Evolutionary conservation across 2,329 filamentous ascomycete genomes (phyloP), one percentile per base, ranked within the genome.

Genomic region (Curvularia sp.): DNA sequence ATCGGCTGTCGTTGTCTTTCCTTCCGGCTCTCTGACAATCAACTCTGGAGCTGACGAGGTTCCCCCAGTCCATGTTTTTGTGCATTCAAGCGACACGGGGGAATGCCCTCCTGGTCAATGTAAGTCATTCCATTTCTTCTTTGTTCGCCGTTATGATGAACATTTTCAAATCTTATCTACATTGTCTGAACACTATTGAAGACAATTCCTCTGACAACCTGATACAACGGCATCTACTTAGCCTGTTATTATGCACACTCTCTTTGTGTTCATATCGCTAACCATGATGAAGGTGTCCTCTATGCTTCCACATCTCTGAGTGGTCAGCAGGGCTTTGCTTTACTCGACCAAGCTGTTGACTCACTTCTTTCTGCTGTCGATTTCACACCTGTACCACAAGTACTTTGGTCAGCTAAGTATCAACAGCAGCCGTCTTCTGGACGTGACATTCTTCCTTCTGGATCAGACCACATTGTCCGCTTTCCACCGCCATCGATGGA

Each of bases 131-230:
- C 62, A 42, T 58, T 60, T 60, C 60, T 60, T 41, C 53, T 39
- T 39, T 43, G 26, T 35, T 47, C 59, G 60, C 56, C 83, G 85
- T 83, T 75, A 90, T 93, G 94, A 97, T 98, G 93, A 97, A 84
- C 79, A 79, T 54, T 80, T 83, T 79, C 85, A 96, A 95, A 92
- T 93, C 93, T 98, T 98, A 98, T 97, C 94, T 97, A 98, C 94
- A 97, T 98, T 98, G 93, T 91, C 94, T 93, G 94, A 96, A 90
- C 81, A 82, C 78, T 85, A 85, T 89, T 96, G 93, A 96, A 88
- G 93, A 95, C 85, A 84, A 77, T 62, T 63, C 83, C 87, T 93
- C 90, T 94, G 89, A 94, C 88, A 92, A 89, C 82, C 92, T 96
- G 92, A 96, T 87, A 55, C 71, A 81, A 80, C 79, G 82, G 77